Evolutionary conservation across 257 asterid genomes (phyloP).

Genomic region (Nicotiana attenuata): DNA sequence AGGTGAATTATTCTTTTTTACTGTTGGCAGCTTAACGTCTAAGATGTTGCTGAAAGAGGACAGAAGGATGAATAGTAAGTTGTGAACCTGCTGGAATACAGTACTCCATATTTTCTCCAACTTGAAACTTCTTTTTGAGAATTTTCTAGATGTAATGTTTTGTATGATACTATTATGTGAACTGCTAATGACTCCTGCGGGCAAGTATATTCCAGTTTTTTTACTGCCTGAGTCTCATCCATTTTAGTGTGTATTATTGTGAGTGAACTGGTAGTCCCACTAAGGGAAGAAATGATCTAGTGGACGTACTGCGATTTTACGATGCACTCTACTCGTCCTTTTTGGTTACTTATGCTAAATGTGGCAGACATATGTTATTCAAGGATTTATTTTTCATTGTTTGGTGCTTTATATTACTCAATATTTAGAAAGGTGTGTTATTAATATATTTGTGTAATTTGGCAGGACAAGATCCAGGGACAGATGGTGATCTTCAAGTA

Average conservation of each 20-base stretch:
- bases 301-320: not conserved
- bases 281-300: not conserved
- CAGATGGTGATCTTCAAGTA: constrained; percentile 55
- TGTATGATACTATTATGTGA: not conserved
- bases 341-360: not conserved
- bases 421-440: not conserved
- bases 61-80: not conserved
- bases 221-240: not conserved
- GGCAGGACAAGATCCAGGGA: constrained; percentile 75
- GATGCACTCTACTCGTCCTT: not conserved
- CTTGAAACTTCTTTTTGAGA: not conserved
- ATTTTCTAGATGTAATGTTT: not conserved
- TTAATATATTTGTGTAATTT: constrained; percentile 19
- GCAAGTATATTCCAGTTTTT: not conserved
- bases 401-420: not conserved
- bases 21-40: not conserved
- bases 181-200: not conserved
- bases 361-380: not conserved
- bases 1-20: not conserved
- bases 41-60: not conserved
- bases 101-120: not conserved
- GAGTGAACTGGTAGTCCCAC: not conserved
- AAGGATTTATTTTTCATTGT: not conserved
- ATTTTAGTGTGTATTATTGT: not conserved
- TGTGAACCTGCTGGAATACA: not conserved